A percentile compares a stretch with the other conserved stretches of the same genome.
Conservation (phyloP, 2,329 filamentous ascomycete genomes). For the Fusarium sp. region DNA sequence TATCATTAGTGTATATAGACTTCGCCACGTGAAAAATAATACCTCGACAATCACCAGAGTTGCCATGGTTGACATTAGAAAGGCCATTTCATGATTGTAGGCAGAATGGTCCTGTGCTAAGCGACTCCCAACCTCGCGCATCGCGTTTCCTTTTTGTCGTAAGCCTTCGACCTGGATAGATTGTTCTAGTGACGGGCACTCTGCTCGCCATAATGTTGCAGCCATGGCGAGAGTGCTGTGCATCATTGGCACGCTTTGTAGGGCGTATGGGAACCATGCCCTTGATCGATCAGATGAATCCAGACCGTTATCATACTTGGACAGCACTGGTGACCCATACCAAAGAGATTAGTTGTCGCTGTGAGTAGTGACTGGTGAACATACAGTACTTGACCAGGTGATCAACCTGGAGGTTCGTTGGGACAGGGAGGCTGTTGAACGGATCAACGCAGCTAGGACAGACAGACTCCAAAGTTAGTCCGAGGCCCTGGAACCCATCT, state of each 20-base stretch:
- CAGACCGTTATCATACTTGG: not conserved
- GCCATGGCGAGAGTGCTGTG: not conserved
- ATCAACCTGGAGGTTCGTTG: not conserved
- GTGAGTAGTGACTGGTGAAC: not conserved
- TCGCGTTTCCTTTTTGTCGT: not conserved
- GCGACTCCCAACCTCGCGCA: not conserved
- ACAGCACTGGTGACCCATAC: not conserved
- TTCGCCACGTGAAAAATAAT: accelerated
- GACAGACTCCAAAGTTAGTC: not conserved
- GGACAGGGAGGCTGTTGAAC: not conserved
- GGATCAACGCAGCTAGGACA: not conserved
- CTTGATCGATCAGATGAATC: not conserved
- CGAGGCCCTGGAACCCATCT: not conserved
- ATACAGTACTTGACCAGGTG: not conserved
- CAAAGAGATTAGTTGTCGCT: not conserved
- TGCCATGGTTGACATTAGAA: not conserved
- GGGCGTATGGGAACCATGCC: not conserved
- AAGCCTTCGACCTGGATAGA: not conserved
- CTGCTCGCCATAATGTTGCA: not conserved
- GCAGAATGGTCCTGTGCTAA: not conserved
- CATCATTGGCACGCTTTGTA: not conserved
- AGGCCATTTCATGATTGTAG: not conserved
- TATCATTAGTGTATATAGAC: not conserved
- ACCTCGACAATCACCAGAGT: not conserved
- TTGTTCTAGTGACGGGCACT: not conserved